These are phyloP conservation scores for Fragilaria crotonensis DNA, from an alignment of 108 stramenopile genomes.

Conservation along the genomic window DNA sequence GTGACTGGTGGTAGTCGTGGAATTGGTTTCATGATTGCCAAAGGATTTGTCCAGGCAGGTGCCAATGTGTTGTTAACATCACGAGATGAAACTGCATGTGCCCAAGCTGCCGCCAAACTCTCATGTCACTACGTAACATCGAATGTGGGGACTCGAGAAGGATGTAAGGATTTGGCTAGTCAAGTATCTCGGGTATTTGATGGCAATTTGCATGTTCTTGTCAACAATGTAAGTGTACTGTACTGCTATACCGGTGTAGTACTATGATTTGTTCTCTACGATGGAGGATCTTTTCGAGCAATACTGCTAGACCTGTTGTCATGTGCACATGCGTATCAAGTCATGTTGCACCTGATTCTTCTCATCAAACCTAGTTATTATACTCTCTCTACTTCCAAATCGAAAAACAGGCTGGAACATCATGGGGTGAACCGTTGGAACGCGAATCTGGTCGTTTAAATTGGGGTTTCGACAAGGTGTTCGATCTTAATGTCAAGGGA, in stretches of 20 bases:
- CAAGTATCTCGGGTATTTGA: conserved; percentile 48
- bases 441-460: conserved; percentile 75
- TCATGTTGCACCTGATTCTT: no score
- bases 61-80: conserved; percentile 82
- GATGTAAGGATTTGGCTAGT: conserved; percentile 65
- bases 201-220: conserved; percentile 62
- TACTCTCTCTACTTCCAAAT: neutral
- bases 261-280: neutral
- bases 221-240: conserved; percentile 49
- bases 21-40: conserved; percentile 88
- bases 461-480: conserved; percentile 92
- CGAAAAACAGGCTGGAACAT: conserved; percentile 33
- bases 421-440: conserved; percentile 58
- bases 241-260: conserved; percentile 26
- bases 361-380: neutral
- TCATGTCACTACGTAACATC: conserved; percentile 47
- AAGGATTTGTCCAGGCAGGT: conserved; percentile 60
- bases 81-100: conserved; percentile 71
- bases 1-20: conserved; percentile 88
- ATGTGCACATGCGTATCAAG: no score
- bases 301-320: no score
- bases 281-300: conserved; percentile 1
- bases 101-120: conserved; percentile 48
- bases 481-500: conserved; percentile 92
- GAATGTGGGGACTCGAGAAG: conserved; percentile 75